Conservation (phyloP, 257 asterid species). For the Scutellaria barbata region DNA sequence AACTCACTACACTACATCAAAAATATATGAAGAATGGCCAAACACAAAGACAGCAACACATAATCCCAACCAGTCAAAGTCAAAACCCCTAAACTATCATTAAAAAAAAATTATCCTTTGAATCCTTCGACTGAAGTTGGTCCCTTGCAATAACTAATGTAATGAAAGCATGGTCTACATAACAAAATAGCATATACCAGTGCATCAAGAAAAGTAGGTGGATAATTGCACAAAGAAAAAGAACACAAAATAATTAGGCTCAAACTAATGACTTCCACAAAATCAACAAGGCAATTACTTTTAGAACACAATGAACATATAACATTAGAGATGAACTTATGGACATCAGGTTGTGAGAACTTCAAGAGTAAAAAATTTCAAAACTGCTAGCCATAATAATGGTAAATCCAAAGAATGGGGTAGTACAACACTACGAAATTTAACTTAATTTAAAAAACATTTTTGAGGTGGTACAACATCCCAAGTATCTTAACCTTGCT, state of each 20-base stretch:
- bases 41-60: constrained; percentile 4
- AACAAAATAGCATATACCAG: not conserved
- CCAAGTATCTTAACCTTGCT: constrained; percentile 26
- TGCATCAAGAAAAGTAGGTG: not conserved
- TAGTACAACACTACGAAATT: not conserved
- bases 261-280: too few species aligned
- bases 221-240: not conserved
- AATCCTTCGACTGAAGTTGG: too few species aligned
- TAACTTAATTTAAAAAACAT: not conserved
- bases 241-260: not conserved
- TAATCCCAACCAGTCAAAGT: constrained; percentile 33
- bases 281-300: not conserved
- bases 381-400: constrained; percentile 32
- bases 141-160: constrained; percentile 12
- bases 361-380: constrained; percentile 20
- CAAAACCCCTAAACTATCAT: constrained; percentile 38
- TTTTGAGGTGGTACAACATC: constrained; percentile 30
- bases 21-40: constrained; percentile 42
- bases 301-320: constrained; percentile 7
- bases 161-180: too few species aligned
- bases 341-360: constrained; percentile 7
- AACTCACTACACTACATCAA: constrained; percentile 36
- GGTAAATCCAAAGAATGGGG: constrained; percentile 36
- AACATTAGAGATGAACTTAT: constrained; percentile 25
- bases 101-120: too few species aligned